Conservation (phyloP, 106 monocot genomes). For the Phalaenopsis aphrodite region DNA sequence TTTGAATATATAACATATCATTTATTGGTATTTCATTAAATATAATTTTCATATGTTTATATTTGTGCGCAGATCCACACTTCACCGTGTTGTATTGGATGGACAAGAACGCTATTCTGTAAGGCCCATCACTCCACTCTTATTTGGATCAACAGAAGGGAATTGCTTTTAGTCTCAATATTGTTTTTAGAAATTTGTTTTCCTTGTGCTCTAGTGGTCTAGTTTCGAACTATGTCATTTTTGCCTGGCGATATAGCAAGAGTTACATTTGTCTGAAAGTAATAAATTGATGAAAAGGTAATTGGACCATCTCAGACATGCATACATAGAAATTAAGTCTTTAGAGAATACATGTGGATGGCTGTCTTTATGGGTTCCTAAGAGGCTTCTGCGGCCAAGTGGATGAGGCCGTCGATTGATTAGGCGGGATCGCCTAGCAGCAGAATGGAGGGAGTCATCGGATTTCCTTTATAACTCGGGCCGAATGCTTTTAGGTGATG, state of each 20-base stretch:
- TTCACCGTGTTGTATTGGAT: neutral
- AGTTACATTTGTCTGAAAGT: too few species aligned
- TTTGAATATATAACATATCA: neutral
- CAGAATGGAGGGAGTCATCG: too few species aligned
- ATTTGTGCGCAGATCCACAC: neutral
- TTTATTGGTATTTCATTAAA: neutral
- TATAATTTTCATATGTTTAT: neutral
- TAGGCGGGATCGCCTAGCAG: too few species aligned
- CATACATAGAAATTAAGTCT: too few species aligned
- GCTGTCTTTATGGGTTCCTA: too few species aligned
- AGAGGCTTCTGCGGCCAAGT: too few species aligned
- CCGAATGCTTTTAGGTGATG: too few species aligned
- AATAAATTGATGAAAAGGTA: too few species aligned
- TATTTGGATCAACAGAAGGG: neutral
- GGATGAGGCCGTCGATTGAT: too few species aligned
- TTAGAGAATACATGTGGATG: too few species aligned
- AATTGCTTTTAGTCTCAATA: neutral
- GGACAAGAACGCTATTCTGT: conserved; percentile 3
- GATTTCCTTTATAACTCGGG: too few species aligned
- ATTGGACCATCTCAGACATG: too few species aligned
- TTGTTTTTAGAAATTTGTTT: neutral
- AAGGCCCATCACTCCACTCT: neutral
- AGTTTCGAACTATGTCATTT: neutral
- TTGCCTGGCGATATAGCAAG: neutral
- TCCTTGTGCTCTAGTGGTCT: neutral